Base-by-base conservation (phyloP, 352 stramenopile species). In the Pythium vanterpoolii region DNA sequence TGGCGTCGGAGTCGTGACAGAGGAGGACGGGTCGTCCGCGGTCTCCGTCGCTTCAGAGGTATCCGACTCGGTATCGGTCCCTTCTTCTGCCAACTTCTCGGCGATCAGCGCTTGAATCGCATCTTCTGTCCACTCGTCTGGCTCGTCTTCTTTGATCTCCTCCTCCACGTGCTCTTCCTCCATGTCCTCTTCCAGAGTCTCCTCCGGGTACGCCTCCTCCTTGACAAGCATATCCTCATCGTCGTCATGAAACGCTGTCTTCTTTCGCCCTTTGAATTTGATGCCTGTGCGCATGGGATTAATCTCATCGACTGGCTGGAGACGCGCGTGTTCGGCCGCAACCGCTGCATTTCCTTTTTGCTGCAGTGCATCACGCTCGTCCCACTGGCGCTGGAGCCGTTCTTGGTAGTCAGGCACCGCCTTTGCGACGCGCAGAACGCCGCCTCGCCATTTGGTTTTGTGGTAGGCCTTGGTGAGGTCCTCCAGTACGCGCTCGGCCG, bases 361-460 rank as follows among this genome's bases (percentile, higher is more conserved):
- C 36, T 68, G 45, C 58, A 40, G 34, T 7, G 21, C 51, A 5
- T 64, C 56, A 14, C 30, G 44, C n/a, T 54, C 58, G 33, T 58
- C 57, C 63, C 75, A 79, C 62, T 90, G 80, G 16, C 55, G 39
- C 52, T 69, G 54, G 38, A 90, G 56, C 18, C 77, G 68, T 31
- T 62, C 45, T 33, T 72, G 27, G 49, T 73, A 93, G 53, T 87
- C 73, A 11, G 71, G 72, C 45, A 72, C 71, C 1, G 83, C 83
- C n/a, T 44, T 19, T 51, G 89, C 77, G 48, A 93, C 76, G 27
- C 73, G 72, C 14, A 93, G 65, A 46, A 88, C 49, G 8, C 54
- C 71, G 13, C 79, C 77, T 11, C 77, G 70, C 83, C 83, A 93
- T 59, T 93, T 93, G 16, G 79, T 90, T 13, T 73, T 70, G 64